Base-by-base conservation (phyloP, 768 basidiomycete genomes). In the Termitomyces sp. region DNA sequence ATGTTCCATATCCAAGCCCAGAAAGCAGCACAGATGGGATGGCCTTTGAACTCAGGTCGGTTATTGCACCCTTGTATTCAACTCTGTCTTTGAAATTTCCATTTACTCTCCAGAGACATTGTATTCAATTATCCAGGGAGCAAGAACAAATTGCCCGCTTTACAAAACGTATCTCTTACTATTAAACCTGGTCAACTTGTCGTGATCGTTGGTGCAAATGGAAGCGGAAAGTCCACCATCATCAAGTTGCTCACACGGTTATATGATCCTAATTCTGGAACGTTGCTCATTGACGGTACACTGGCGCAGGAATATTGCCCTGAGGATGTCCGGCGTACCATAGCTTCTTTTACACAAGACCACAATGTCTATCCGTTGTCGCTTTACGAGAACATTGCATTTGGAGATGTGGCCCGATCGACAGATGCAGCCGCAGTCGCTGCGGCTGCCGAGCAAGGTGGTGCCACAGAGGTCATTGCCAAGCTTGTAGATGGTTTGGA, bases 141-240 rank as follows among this genome's bases (percentile, higher is more conserved):
- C 48, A 68, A 73, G 43, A 69, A 66, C 25, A 70, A 55, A 2
- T 59, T 57, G 2, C 68, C 69, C 22, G 75, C 73, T 3, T 54
- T 82, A 16, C 61, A 65, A 9, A 62, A 71, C 20, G 63, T 84
- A 6, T 76, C 76, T 0, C 67, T 83, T 18, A 66, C 57, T 3
- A 76, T 84, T 47, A 66, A 73, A 16, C 64, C 77, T 0, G 80
- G 80, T 2, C 70, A 77, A 25, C 69, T 83, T 12, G 76, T 80
- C 16, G 77, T 84, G 32, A 68, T 85, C n/a, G 83, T 85, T 7
- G 82, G 83, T 25, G 67, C 68, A 2, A 85, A 84, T 57, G 82
- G 83, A 5, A 76, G 76, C 50, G 82, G 81, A 1, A 83, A 83
- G 57, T 77, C 78, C 3, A 80, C 81, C 0, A 56, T 83, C 18